Evolutionary conservation across 192 early-diverging fungal species (phyloP).

Genomic region (Umbelopsis isabellina): DNA sequence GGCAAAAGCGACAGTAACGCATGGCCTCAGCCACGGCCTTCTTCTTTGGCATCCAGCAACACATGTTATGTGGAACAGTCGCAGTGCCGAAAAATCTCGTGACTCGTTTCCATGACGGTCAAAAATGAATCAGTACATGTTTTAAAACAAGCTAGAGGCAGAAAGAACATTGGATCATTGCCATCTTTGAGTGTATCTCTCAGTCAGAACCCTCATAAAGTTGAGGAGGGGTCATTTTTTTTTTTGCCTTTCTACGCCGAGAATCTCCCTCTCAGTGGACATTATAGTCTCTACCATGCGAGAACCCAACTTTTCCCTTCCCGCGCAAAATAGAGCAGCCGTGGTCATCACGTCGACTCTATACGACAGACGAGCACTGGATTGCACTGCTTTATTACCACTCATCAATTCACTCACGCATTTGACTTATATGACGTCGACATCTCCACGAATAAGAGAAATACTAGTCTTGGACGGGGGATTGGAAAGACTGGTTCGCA

Average conservation of each 20-base stretch:
- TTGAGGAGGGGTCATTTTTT: slow-evolving; percentile 18
- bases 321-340: slow-evolving; percentile 76
- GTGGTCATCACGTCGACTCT: slow-evolving; percentile 77
- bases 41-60: no score
- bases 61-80: no score
- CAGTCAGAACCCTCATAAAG: no score
- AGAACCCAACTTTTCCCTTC: slow-evolving; percentile 83
- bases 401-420: slow-evolving; percentile 89
- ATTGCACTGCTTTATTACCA: slow-evolving; percentile 84
- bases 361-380: slow-evolving; percentile 96
- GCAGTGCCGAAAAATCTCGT: no score
- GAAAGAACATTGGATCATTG: no score
- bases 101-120: no score
- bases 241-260: slow-evolving; percentile 22
- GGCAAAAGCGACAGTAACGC: no score
- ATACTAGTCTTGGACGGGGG: slow-evolving; percentile 88
- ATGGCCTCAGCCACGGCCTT: no score
- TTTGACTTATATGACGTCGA: slow-evolving; percentile 84
- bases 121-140: no score
- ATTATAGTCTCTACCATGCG: slow-evolving; percentile 58
- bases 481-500: slow-evolving; percentile 83
- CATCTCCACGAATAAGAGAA: slow-evolving; percentile 78
- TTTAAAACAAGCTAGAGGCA: no score
- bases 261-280: slow-evolving; percentile 22
- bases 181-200: no score